Evolutionary conservation across 1,284 basidiomycete species (phyloP), one percentile per base, ranked within the genome.

Genomic region (Boletus smithii): DNA sequence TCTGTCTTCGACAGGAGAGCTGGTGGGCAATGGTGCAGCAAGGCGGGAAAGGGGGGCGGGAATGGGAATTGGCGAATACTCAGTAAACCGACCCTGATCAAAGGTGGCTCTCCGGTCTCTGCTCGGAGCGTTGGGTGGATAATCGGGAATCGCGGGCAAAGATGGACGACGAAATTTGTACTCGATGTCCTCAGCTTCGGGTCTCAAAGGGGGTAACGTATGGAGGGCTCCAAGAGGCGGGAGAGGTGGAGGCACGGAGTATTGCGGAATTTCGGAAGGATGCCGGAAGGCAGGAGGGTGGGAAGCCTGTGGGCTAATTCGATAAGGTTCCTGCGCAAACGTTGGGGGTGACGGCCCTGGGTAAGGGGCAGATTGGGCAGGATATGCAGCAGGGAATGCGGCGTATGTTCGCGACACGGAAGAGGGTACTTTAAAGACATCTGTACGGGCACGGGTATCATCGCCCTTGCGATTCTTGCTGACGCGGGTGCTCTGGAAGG

Each of bases 401-500:
- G 79, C 80, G 56, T 78, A 83, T 37, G 76, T 77, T 39, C 80
- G 73, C 5, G 67, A 53, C 13, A 69, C 58, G 6, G 70, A 58
- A 9, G 60, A 44, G 26, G 62, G 53, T 22, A 62, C 44, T 40
- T 61, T 60, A 29, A 62, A 48, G 46, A 67, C 58, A 42, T 69
- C 62, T 36, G 59, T 44, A 27, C 58, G 57, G 13, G 54, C 10
- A 34, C 66, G 61, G 13, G 55, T 13, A 31, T 60, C 64, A 4
- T 67, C 63, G 11, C 57, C 55, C 48, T 62, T 69, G 53, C 71
- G 74, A 53, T 66, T 70, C 58, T 83, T 83, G 53, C 66, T 71
- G 14, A 78, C 68, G 41, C 81, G 73, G 8, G 81, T 81, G 59
- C 80, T 84, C 55, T 76, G 77, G 63, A 86, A 88, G 36, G 79